Conservation (phyloP, 2,329 filamentous ascomycete species). For the Colletotrichum acutatum region DNA sequence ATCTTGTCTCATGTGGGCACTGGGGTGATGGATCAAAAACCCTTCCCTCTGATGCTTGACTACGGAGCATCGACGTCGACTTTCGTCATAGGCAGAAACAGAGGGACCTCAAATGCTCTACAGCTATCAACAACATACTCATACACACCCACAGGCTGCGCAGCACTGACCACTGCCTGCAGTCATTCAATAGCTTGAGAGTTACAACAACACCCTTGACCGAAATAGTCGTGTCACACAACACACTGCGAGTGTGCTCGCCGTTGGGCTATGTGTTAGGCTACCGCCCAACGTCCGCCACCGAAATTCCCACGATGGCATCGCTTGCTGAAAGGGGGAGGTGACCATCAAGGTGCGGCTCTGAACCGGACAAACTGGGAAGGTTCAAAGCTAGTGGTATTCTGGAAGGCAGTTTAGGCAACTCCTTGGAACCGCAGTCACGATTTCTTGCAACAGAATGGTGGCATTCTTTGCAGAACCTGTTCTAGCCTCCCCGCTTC, state of each 20-base stretch:
- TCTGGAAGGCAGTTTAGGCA: slow-evolving; percentile 4
- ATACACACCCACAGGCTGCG: too few species aligned
- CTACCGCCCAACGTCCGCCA: too few species aligned
- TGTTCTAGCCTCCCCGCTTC: neutral
- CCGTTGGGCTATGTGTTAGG: neutral
- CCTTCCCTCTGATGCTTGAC: neutral
- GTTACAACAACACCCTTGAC: neutral
- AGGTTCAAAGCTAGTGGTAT: neutral
- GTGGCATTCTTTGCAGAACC: neutral
- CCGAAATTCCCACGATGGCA: neutral
- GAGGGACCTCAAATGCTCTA: too few species aligned
- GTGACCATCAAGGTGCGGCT: slow-evolving; percentile 21
- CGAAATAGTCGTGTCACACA: neutral
- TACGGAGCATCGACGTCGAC: neutral
- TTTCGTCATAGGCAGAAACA: too few species aligned
- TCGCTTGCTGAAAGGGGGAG: slow-evolving; percentile 16
- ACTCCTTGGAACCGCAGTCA: neutral
- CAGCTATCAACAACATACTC: neutral
- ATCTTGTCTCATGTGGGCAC: neutral
- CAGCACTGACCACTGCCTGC: neutral
- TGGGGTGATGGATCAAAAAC: neutral
- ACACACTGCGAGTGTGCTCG: neutral
- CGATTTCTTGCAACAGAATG: neutral
- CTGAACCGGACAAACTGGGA: neutral
- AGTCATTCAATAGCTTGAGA: neutral